A percentile compares a stretch with the other conserved stretches of the same genome.
Evolutionary conservation across 1,139 yeast species (phyloP).

Genomic region (Pichia sp.): DNA sequence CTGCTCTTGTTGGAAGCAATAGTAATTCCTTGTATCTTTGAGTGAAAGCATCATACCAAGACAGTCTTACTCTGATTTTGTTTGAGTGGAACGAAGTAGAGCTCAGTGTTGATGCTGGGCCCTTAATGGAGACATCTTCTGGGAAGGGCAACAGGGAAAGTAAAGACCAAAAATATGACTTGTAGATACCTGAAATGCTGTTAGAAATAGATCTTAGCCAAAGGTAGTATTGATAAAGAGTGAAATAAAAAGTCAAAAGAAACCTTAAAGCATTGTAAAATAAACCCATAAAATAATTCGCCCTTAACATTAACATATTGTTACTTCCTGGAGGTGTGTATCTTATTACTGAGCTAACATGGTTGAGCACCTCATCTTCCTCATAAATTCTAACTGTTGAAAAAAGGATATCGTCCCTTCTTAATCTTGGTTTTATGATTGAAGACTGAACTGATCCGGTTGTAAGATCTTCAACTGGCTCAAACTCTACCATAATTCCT

Average conservation of each 20-base stretch:
- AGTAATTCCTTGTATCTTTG: background rate
- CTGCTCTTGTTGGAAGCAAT: slow-evolving; percentile 16
- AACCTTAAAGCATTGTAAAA: slow-evolving; percentile 9
- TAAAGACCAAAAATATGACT: slow-evolving; percentile 17
- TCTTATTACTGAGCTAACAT: slow-evolving; percentile 1
- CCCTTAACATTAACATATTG: slow-evolving; percentile 7
- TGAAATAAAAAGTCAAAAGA: slow-evolving; percentile 11
- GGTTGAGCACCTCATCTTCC: slow-evolving; percentile 9
- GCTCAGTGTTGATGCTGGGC: slow-evolving; percentile 8
- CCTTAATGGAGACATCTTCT: slow-evolving; percentile 9
- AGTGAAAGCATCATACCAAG: background rate
- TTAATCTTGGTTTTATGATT: slow-evolving; percentile 21
- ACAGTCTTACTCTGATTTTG: background rate
- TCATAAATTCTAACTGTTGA: slow-evolving; percentile 20
- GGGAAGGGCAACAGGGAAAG: slow-evolving; percentile 16
- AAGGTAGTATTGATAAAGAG: slow-evolving; percentile 6
- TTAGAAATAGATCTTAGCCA: background rate
- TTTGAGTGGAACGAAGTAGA: slow-evolving; percentile 1
- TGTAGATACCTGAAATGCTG: background rate
- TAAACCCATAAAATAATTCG: slow-evolving; percentile 4
- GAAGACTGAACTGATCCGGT: slow-evolving; percentile 20
- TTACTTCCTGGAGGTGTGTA: slow-evolving; percentile 18
- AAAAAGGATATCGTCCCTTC: slow-evolving; percentile 19
- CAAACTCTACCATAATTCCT: slow-evolving; percentile 4
- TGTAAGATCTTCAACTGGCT: slow-evolving; percentile 6